Evolutionary conservation across 2,329 filamentous ascomycete genomes (phyloP), one percentile per base, ranked within the genome.

Genomic region (Claviceps cyperi): DNA sequence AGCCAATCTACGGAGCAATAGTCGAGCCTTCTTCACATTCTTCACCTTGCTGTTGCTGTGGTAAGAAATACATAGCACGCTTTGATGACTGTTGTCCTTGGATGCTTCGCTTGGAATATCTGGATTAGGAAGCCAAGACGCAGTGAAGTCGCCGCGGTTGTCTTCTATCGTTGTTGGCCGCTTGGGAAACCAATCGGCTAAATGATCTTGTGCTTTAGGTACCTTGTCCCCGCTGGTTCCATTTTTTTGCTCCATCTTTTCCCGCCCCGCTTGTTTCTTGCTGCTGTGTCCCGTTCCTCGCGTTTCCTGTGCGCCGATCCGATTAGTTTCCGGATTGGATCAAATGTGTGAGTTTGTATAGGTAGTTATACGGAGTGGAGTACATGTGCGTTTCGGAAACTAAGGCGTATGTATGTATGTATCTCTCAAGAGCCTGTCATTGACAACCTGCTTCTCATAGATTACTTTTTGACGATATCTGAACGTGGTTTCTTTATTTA

Each of bases 61-160:
- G 22, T 14, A 22, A 39, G 22, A 17, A 21, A 5, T 14, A 1
- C 21, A 32, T 43, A 32, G 11, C 28, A 11, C 28, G 28, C 9
- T 11, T 11, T 32, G 28, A 11, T 32, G 28, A 32, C 28, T 32
- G 28, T 32, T 32, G 9, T 32, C 3, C 9, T 35, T 51, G 47
- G 17, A 47, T 35, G 14, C 15, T 43, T 43, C 24, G 44, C 5
- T 39, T 50, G 38, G 19, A 43, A 7, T 43, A 14, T 21, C 50
- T 36, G 7, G 14, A 52, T 51, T 15, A 44, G 43, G 50, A 36
- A 50, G 48, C 48, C 50, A 52, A 52, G 52, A 32, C 45, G 48
- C 44, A 43, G 41, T 6, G 15, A 19, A 17, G 22, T 11, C 37
- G 5, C 13, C 9, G 37, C 17, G 46, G 6, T 35, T 47, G 22